A percentile compares a stretch with the other conserved stretches of the same genome.
These are phyloP conservation scores for Xylariaceae sp. DNA, from an alignment of 2,329 filamentous ascomycete genomes.

Conservation along the genomic window DNA sequence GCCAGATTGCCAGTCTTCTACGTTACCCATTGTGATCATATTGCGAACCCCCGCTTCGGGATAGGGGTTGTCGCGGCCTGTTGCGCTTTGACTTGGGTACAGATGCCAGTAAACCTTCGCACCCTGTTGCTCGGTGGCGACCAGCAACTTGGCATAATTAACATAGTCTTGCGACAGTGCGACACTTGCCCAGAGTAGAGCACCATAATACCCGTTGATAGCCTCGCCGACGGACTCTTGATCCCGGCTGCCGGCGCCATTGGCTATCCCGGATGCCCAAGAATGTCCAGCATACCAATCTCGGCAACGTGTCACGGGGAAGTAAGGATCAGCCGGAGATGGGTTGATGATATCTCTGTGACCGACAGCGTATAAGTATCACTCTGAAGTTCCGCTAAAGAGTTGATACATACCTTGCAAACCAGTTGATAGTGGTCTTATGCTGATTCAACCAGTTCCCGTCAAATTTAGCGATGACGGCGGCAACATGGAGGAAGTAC, in stretches of 20 bases:
- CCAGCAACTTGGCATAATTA: constrained; percentile 14
- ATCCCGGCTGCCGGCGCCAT: constrained; percentile 11
- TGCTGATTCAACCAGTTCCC: constrained; percentile 8
- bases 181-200: constrained; percentile 13
- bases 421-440: constrained; percentile 8
- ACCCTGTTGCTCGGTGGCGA: constrained; percentile 13
- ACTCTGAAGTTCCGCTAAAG: neutral
- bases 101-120: constrained; percentile 14
- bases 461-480: constrained; percentile 14
- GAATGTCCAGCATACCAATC: constrained; percentile 18
- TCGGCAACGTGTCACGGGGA: constrained; percentile 12
- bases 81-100: constrained; percentile 16
- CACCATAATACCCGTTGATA: constrained; percentile 14
- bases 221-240: constrained; percentile 13
- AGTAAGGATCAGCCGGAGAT: constrained; percentile 12
- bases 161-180: constrained; percentile 14
- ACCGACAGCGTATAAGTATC: neutral
- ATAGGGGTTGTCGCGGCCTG: constrained; percentile 16
- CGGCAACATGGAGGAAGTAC: constrained; percentile 16
- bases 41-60: constrained; percentile 5
- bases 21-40: constrained; percentile 15
- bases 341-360: constrained; percentile 18
- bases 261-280: constrained; percentile 14
- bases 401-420: constrained; percentile 10
- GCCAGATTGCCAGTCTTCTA: constrained; percentile 16